These are phyloP conservation scores for Crucihimalaya himalaica DNA, from an alignment of 345 rosid species.

Conservation along the genomic window DNA sequence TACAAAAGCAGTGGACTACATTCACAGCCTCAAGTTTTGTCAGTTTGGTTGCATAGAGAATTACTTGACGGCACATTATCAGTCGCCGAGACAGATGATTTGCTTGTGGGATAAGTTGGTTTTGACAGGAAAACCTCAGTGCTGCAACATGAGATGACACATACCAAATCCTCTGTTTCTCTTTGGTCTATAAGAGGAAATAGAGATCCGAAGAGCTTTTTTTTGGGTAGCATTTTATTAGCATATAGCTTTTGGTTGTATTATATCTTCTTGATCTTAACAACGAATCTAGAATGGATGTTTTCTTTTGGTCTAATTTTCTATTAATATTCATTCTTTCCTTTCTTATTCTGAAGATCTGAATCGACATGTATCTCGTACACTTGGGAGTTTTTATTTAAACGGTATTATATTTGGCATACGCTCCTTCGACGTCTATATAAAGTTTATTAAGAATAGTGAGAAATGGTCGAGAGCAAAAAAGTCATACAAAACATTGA, in stretches of 20 bases:
- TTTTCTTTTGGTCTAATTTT: background rate
- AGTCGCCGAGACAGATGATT: slow-evolving; percentile 86
- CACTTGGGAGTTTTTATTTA: too few relatives aligned
- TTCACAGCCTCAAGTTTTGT: slow-evolving; percentile 77
- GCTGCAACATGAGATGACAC: slow-evolving; percentile 81
- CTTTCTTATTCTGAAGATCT: too few relatives aligned
- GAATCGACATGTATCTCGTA: too few relatives aligned
- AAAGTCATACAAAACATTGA: too few relatives aligned
- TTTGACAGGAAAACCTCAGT: slow-evolving; percentile 51
- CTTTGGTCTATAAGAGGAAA: slow-evolving; percentile 23
- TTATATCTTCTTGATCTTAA: slow-evolving; percentile 10
- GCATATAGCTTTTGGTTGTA: slow-evolving; percentile 25
- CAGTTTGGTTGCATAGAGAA: slow-evolving; percentile 82
- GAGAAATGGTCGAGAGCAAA: too few relatives aligned
- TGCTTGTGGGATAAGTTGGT: slow-evolving; percentile 78
- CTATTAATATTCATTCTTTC: slow-evolving; percentile 23
- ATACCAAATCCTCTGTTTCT: background rate
- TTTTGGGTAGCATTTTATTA: slow-evolving; percentile 15
- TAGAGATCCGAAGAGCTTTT: slow-evolving; percentile 15
- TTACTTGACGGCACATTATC: slow-evolving; percentile 84
- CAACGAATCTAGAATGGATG: slow-evolving; percentile 1
- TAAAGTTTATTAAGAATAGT: too few relatives aligned
- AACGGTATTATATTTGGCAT: too few relatives aligned
- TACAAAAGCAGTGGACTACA: slow-evolving; percentile 59
- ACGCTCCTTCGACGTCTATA: too few relatives aligned